Evolutionary conservation across 805 yeast genomes (phyloP).

Genomic region (Cyberlindnera euphorbiae): DNA sequence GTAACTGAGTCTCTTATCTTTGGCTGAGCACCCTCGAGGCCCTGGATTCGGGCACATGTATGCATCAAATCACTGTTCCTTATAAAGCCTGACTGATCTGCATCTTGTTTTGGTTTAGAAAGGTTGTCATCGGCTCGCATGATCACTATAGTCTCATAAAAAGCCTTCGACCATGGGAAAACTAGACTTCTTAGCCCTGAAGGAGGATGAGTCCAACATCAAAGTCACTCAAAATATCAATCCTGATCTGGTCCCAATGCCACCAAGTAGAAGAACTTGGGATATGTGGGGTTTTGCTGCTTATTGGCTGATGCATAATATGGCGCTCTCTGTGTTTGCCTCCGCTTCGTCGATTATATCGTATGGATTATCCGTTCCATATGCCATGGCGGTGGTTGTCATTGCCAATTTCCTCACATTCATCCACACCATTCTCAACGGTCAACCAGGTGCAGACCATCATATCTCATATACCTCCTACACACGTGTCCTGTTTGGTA

Average conservation of each 20-base stretch:
- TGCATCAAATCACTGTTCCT: too few relatives aligned
- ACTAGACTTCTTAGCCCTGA: slow-evolving; percentile 2
- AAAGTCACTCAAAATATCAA: slow-evolving; percentile 3
- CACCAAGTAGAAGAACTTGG: slow-evolving; percentile 31
- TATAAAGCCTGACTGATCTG: too few relatives aligned
- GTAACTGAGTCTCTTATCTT: too few relatives aligned
- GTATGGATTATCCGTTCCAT: slow-evolving; percentile 41
- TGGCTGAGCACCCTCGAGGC: too few relatives aligned
- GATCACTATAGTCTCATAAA: too few relatives aligned
- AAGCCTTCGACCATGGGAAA: not conserved
- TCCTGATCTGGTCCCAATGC: slow-evolving; percentile 13
- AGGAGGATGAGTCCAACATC: slow-evolving; percentile 4
- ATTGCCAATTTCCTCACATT: slow-evolving; percentile 46
- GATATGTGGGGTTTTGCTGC: slow-evolving; percentile 36
- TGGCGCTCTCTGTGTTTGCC: slow-evolving; percentile 43
- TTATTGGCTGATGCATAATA: slow-evolving; percentile 42
- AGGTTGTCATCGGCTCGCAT: too few relatives aligned
- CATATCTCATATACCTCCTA: slow-evolving; percentile 44
- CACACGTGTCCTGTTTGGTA: slow-evolving; percentile 43
- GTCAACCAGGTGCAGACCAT: slow-evolving; percentile 44
- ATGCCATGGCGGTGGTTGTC: slow-evolving; percentile 38
- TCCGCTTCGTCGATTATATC: slow-evolving; percentile 40
- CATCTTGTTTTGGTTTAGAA: too few relatives aligned
- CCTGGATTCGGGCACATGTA: too few relatives aligned
- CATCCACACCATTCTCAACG: slow-evolving; percentile 39